phyloP scores from a whole-genome alignment of 352 stramenopile genomes.

The Phytophthora sp. region DNA sequence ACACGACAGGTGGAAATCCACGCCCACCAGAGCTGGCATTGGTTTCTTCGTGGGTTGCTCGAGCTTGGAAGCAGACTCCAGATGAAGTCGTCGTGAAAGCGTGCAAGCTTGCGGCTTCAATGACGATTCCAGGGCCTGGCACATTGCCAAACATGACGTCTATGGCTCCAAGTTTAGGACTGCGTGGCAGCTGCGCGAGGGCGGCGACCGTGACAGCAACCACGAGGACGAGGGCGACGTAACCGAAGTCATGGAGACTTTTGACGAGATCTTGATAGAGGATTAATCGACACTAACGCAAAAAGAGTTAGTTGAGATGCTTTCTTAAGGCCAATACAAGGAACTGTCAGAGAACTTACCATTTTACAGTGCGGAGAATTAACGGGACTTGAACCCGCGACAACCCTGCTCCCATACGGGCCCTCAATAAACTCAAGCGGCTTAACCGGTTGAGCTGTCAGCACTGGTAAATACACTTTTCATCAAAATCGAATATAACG shows the following conservation, averaged over 20 bases:
- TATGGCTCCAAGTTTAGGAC: constrained; percentile 7
- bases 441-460: constrained; percentile 23
- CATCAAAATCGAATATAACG: not conserved
- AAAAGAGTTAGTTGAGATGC: not conserved
- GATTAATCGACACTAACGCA: constrained; percentile 4
- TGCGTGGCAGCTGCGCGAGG: not conserved
- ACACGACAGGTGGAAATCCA: constrained; percentile 4
- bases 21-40: not conserved
- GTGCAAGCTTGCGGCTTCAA: constrained; percentile 9
- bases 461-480: not conserved
- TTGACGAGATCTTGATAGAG: constrained; percentile 8
- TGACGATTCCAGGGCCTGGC: constrained; percentile 7
- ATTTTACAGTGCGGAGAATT: constrained; percentile 21
- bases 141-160: constrained; percentile 26
- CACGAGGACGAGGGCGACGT: not conserved
- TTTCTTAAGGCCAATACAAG: not conserved
- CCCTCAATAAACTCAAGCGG: constrained; percentile 22
- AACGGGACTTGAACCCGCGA: constrained; percentile 30
- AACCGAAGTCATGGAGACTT: not conserved
- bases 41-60: constrained; percentile 11
- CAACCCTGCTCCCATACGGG: constrained; percentile 19
- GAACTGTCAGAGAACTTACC: constrained; percentile 3
- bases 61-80: constrained; percentile 6
- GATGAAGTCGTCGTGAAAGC: constrained; percentile 15
- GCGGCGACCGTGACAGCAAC: not conserved